These are phyloP conservation scores for Venturia asperata DNA, from an alignment of 2,329 filamentous ascomycete species.

Conservation along the genomic window DNA sequence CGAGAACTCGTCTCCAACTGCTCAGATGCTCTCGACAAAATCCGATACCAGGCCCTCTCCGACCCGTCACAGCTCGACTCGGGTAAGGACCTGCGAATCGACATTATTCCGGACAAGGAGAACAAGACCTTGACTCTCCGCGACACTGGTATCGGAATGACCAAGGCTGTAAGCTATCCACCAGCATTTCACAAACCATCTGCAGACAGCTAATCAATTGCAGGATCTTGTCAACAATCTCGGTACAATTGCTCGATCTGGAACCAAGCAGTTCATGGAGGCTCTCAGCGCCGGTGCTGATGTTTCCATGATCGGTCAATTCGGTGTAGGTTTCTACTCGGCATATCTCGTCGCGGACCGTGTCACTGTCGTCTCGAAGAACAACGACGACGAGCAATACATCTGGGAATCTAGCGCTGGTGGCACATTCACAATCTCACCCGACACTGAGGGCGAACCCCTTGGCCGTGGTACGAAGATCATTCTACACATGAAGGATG, in stretches of 20 bases:
- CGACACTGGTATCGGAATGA: constrained; percentile 99
- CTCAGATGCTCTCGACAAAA: constrained; percentile 99
- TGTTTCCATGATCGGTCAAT: constrained; percentile 99
- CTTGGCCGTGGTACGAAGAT: constrained; percentile 96
- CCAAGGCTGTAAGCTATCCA: constrained; percentile 79
- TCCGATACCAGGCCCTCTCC: constrained; percentile 95
- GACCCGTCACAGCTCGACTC: constrained; percentile 96
- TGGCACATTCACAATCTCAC: constrained; percentile 88
- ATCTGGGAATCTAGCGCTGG: constrained; percentile 97
- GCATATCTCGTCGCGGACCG: constrained; percentile 98
- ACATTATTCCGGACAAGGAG: constrained; percentile 97
- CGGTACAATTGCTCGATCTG: constrained; percentile 97
- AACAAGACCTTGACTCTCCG: constrained; percentile 95
- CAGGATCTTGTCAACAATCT: constrained; percentile 99
- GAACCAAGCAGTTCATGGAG: constrained; percentile 99
- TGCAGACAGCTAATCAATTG: constrained; percentile 33
- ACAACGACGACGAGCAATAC: constrained; percentile 99
- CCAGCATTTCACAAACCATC: constrained; percentile 1
- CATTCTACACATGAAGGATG: constrained; percentile 97
- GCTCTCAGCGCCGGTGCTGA: constrained; percentile 95
- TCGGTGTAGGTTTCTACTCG: constrained; percentile 99
- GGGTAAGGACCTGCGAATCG: constrained; percentile 96
- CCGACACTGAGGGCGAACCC: constrained; percentile 84
- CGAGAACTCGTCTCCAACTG: constrained; percentile 97
- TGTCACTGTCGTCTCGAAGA: constrained; percentile 92